Evolutionary conservation across 1,284 basidiomycete species (phyloP).

Genomic region (Naganishia sp.): DNA sequence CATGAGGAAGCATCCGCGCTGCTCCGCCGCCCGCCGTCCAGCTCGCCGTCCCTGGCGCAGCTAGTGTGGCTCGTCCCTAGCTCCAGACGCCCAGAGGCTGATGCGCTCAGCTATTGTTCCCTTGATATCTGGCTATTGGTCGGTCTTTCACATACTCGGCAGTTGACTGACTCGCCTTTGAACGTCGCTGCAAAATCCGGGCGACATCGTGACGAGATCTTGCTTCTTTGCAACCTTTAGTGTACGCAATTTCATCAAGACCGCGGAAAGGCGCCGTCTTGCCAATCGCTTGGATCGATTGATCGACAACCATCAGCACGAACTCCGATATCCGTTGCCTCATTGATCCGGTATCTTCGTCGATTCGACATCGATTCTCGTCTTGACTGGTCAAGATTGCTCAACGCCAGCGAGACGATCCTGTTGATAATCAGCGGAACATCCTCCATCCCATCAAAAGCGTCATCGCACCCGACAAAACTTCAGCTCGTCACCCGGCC

Average conservation of each 20-base stretch:
- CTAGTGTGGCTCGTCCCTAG: neutral
- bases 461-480: too few species aligned
- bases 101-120: constrained; percentile 8
- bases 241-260: too few species aligned
- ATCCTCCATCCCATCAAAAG: too few species aligned
- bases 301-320: constrained; percentile 3
- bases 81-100: neutral
- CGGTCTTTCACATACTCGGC: too few species aligned
- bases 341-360: neutral
- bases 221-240: neutral
- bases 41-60: constrained; percentile 1
- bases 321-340: neutral
- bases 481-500: too few species aligned
- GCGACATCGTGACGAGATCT: neutral
- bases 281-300: constrained; percentile 1
- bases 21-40: neutral
- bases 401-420: neutral
- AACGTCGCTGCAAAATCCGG: too few species aligned
- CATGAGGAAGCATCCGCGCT: too few species aligned
- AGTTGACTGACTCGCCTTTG: too few species aligned
- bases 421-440: too few species aligned
- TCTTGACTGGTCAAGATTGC: neutral
- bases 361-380: neutral
- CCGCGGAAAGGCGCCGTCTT: neutral
- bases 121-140: constrained; percentile 1